phyloP scores from a whole-genome alignment of 371 early-diverging fungal genomes.

The Mortierella sp. region DNA sequence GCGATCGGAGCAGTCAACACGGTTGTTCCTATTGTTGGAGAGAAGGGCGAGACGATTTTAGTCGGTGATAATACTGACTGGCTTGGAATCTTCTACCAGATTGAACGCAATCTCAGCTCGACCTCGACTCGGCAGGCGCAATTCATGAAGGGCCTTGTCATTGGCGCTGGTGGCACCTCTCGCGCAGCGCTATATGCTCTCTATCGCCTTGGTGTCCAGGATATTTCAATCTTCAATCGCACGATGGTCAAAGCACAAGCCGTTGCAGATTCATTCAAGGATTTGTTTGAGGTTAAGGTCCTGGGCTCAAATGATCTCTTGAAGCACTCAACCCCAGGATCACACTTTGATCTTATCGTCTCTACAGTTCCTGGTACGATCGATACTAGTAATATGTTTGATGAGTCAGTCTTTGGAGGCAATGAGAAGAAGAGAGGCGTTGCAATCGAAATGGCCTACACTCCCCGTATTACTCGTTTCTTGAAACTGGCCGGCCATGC shows the following conservation, averaged over 20 bases:
- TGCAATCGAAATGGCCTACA: constrained; percentile 94
- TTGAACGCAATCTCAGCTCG: constrained; percentile 64
- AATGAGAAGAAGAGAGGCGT: constrained; percentile 68
- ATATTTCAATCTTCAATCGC: constrained; percentile 90
- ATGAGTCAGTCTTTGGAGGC: constrained; percentile 60
- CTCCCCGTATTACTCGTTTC: constrained; percentile 84
- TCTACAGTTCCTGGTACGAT: constrained; percentile 90
- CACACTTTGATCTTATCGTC: constrained; percentile 66
- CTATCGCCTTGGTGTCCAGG: constrained; percentile 75
- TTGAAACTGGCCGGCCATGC: constrained; percentile 69
- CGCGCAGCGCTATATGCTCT: constrained; percentile 94
- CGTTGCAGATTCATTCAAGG: constrained; percentile 77
- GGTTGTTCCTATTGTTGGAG: constrained; percentile 60
- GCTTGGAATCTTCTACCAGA: constrained; percentile 83
- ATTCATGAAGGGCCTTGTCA: constrained; percentile 73
- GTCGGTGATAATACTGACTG: constrained; percentile 97
- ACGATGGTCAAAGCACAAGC: constrained; percentile 80
- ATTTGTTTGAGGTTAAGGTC: constrained; percentile 61
- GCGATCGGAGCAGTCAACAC: constrained; percentile 97
- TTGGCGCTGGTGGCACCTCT: constrained; percentile 98
- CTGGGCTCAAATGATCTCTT: constrained; percentile 42
- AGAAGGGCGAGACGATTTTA: constrained; percentile 61
- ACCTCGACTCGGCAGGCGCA: constrained; percentile 26
- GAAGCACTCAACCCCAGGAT: constrained; percentile 24
- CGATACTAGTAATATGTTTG: constrained; percentile 71